phyloP scores from a whole-genome alignment of 1,139 yeast species.

The Yamadazyma epiphylla region DNA sequence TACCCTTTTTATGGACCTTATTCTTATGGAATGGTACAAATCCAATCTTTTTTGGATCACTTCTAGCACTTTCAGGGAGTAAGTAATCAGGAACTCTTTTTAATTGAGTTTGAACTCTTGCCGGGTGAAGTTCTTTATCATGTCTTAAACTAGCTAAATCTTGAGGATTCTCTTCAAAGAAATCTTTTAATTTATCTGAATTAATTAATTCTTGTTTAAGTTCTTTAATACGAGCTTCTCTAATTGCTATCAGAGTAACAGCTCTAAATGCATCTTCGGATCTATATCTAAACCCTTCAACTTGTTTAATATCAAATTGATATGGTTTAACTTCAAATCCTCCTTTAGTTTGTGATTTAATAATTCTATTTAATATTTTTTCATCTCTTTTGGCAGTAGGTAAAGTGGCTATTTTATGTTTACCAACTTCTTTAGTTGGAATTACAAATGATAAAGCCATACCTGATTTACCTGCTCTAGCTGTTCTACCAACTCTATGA shows the following conservation, averaged over 20 bases:
- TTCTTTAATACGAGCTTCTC: slow-evolving; percentile 93
- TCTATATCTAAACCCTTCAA: slow-evolving; percentile 94
- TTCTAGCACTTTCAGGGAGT: slow-evolving; percentile 76
- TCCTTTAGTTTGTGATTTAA: slow-evolving; percentile 69
- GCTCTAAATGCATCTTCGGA: slow-evolving; percentile 97
- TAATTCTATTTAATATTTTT: slow-evolving; percentile 71
- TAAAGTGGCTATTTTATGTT: slow-evolving; percentile 78
- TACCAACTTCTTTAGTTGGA: slow-evolving; percentile 78
- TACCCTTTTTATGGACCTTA: slow-evolving; percentile 44
- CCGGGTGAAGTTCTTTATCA: slow-evolving; percentile 82
- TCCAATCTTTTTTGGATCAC: slow-evolving; percentile 57
- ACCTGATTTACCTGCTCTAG: slow-evolving; percentile 95
- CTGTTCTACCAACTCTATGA: slow-evolving; percentile 96
- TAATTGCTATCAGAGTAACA: slow-evolving; percentile 81
- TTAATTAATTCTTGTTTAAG: slow-evolving; percentile 82
- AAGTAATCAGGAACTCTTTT: slow-evolving; percentile 91
- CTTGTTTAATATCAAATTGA: slow-evolving; percentile 87
- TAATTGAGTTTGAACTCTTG: slow-evolving; percentile 79
- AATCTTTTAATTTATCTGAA: slow-evolving; percentile 87
- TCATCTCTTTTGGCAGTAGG: slow-evolving; percentile 79
- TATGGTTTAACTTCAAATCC: slow-evolving; percentile 80
- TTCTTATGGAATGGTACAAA: slow-evolving; percentile 74
- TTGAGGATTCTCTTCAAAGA: slow-evolving; percentile 97
- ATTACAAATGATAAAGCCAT: slow-evolving; percentile 93
- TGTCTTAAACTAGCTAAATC: slow-evolving; percentile 87